These are phyloP conservation scores for Fraxinus velutina DNA, from an alignment of 305 asterid species.

Conservation along the genomic window DNA sequence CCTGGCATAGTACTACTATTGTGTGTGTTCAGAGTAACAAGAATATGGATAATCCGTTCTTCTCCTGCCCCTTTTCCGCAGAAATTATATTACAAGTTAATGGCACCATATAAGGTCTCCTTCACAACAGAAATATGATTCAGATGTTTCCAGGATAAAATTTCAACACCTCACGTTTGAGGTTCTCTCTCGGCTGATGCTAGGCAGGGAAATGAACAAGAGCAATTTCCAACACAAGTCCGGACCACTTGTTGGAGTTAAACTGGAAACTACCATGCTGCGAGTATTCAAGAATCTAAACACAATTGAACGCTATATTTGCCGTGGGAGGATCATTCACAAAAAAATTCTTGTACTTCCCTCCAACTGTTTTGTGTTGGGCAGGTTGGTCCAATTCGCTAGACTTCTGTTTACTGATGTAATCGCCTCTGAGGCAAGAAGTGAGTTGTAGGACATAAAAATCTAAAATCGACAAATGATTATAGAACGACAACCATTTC, in stretches of 20 bases:
- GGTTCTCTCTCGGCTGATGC: not conserved
- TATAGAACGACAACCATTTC: not conserved
- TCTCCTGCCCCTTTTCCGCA: not conserved
- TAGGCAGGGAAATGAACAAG: not conserved
- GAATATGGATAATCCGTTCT: not conserved
- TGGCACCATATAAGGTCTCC: not conserved
- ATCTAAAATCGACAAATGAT: not conserved
- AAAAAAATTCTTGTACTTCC: not conserved
- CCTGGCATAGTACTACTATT: not conserved
- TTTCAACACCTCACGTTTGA: not conserved
- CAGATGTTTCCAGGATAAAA: not conserved
- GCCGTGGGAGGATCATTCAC: not conserved
- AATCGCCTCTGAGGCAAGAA: not conserved
- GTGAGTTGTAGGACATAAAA: not conserved
- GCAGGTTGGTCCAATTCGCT: not conserved
- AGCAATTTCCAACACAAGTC: not conserved
- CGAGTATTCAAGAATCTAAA: not conserved
- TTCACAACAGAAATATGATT: not conserved
- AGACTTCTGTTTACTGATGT: not conserved
- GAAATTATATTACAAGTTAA: not conserved
- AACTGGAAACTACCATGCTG: not conserved
- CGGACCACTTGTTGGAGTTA: not conserved
- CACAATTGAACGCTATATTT: not conserved
- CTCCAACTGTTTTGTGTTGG: not conserved
- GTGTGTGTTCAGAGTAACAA: not conserved